These are phyloP conservation scores for Fraxinus sp. DNA, from an alignment of 305 asterid genomes.

Conservation along the genomic window DNA sequence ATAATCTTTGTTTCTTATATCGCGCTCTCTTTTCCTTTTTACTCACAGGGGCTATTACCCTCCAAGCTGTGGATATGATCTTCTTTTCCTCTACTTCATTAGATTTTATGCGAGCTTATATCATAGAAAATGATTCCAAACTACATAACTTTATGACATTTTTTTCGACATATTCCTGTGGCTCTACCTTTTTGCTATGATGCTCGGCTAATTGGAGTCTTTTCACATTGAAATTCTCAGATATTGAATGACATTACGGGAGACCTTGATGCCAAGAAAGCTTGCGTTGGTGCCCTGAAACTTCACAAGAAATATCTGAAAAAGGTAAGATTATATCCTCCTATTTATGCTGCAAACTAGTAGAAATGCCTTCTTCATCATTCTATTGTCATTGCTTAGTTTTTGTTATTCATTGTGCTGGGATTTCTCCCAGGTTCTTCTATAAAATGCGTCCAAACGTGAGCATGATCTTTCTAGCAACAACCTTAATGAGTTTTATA, in stretches of 20 bases:
- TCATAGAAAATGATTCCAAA: neutral
- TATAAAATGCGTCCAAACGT: neutral
- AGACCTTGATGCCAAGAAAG: conserved; percentile 75
- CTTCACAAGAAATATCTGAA: conserved; percentile 86
- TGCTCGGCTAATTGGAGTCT: neutral
- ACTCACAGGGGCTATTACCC: neutral
- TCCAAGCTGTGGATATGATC: neutral
- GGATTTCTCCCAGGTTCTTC: neutral
- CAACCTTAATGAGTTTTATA: neutral
- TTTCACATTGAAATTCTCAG: conserved; percentile 32
- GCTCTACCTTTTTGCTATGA: neutral
- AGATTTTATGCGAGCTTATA: neutral
- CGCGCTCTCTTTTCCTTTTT: neutral
- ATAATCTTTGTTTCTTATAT: neutral
- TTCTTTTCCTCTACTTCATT: neutral
- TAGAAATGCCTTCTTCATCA: neutral
- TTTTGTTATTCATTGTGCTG: neutral
- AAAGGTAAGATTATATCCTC: conserved; percentile 46
- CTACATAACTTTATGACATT: neutral
- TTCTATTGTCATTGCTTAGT: conserved; percentile 5
- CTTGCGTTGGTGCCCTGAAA: conserved; percentile 75
- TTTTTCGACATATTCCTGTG: neutral
- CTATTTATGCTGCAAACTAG: neutral
- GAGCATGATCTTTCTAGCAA: neutral
- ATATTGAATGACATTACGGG: conserved; percentile 84